These are phyloP conservation scores for Rubia peregrina DNA, from an alignment of 305 asterid genomes.

Conservation along the genomic window DNA sequence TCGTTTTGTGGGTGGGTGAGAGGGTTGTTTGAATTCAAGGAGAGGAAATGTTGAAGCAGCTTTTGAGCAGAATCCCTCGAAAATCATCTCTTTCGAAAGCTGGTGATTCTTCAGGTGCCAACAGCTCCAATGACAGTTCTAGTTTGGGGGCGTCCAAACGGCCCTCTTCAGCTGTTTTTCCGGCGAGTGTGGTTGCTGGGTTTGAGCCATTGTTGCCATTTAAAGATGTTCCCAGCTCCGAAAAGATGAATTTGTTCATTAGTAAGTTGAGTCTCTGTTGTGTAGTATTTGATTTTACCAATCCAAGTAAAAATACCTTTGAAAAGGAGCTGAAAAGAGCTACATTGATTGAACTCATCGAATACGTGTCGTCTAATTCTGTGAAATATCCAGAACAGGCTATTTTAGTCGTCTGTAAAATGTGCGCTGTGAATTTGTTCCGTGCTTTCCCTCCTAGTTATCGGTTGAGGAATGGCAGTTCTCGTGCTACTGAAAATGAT, in stretches of 20 bases:
- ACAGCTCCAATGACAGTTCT: constrained; percentile 28
- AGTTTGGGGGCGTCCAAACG: constrained; percentile 38
- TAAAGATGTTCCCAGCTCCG: constrained; percentile 61
- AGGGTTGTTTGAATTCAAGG: constrained; percentile 13
- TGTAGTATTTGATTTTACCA: constrained; percentile 65
- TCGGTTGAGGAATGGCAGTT: constrained; percentile 21
- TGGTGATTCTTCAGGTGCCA: constrained; percentile 11
- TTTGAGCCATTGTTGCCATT: constrained; percentile 70
- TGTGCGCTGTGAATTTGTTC: constrained; percentile 71
- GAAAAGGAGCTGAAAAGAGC: constrained; percentile 66
- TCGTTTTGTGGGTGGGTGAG: constrained; percentile 18
- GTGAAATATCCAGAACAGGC: constrained; percentile 60
- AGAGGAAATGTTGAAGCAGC: constrained; percentile 64
- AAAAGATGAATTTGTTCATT: constrained; percentile 65
- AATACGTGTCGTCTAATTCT: constrained; percentile 55
- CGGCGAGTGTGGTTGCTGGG: constrained; percentile 54
- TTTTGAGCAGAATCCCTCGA: constrained; percentile 59
- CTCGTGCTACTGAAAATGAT: constrained; percentile 40
- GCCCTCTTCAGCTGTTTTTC: constrained; percentile 71
- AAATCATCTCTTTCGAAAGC: constrained; percentile 47
- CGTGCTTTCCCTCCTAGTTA: constrained; percentile 58
- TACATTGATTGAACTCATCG: constrained; percentile 70
- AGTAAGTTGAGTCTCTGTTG: constrained; percentile 83
- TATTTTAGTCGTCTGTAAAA: constrained; percentile 63
- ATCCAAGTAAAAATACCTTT: constrained; percentile 41